Evolutionary conservation across 768 basidiomycete genomes (phyloP), one percentile per base, ranked within the genome.

Genomic region (Punctularia strigosozonata): DNA sequence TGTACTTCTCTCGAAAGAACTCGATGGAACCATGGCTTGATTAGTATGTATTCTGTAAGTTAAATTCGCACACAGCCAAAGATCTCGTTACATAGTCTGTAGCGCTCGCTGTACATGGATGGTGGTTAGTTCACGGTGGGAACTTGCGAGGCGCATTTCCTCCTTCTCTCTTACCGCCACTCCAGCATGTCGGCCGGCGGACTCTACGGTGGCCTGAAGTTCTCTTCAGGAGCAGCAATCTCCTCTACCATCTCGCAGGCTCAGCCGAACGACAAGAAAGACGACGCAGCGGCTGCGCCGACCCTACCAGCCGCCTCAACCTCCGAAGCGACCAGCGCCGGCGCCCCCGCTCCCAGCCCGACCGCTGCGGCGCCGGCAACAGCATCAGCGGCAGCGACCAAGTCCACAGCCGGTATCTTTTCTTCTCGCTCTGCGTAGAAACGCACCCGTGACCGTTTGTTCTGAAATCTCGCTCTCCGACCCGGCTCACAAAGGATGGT

Each of bases 141-240:
- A n/a, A n/a, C n/a, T n/a, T n/a, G n/a, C n/a, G n/a, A n/a, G 32
- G 15, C 20, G n/a, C n/a, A n/a, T 49, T 43, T 36, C 42, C 48
- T 43, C 42, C n/a, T 39, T 43, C 45, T 26, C 43, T 21, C 43
- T 21, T 26, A 31, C 25, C 53, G n/a, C n/a, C n/a, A n/a, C n/a
- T n/a, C 60, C 58, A 68, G 54, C 51, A 82, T 83, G 76, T 80
- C 79, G 36, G 82, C 82, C 39, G 86, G 86, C 37, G 85, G 86
- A 36, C 70, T 89, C 39, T 89, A 88, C 49, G 85, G 86, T 33
- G 86, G 86, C 52, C 83, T 88, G 47, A 81, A 85, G 40, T 88
- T 89, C 61, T 83, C 83, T 19, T 75, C 79, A 40, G 66, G 71
- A 30, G 69, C 78, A 42, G 66, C 74, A 20, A 72, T 77, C 43